These are phyloP conservation scores for Rugosomyces carneus DNA, from an alignment of 1,284 basidiomycete species.

Conservation along the genomic window DNA sequence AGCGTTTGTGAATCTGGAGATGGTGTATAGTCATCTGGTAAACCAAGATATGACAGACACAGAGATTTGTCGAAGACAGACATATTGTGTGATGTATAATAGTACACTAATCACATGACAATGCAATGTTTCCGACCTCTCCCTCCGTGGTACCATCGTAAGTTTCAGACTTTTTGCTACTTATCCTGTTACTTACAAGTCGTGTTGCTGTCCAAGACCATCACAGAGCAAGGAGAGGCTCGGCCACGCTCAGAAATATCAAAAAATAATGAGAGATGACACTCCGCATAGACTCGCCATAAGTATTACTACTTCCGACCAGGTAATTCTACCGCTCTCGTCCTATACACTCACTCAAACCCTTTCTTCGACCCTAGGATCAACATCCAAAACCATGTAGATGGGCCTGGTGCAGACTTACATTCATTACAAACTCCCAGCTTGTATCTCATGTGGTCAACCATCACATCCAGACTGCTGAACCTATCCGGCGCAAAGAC, in stretches of 20 bases:
- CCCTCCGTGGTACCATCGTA: background rate
- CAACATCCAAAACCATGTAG: constrained; percentile 27
- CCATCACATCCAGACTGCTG: constrained; percentile 37
- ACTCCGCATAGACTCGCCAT: background rate
- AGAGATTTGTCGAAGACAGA: constrained; percentile 33
- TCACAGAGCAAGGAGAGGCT: background rate
- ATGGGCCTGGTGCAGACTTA: constrained; percentile 45
- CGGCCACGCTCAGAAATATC: background rate
- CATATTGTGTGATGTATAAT: constrained; percentile 8
- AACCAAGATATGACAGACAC: constrained; percentile 57
- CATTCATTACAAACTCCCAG: constrained; percentile 31
- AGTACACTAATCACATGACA: background rate
- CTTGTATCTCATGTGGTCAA: constrained; percentile 39
- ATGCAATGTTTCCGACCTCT: background rate
- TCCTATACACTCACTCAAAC: background rate
- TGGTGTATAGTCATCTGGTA: constrained; percentile 51
- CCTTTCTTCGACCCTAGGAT: constrained; percentile 1
- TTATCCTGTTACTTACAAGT: background rate
- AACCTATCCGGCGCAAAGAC: constrained; percentile 29
- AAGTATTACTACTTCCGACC: background rate
- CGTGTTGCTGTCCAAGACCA: background rate
- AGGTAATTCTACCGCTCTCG: background rate
- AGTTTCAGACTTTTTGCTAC: background rate
- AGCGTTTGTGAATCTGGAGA: constrained; percentile 55
- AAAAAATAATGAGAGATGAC: background rate